These are phyloP conservation scores for Colletotrichum chlorophyti DNA, from an alignment of 2,329 filamentous ascomycete genomes.

Conservation along the genomic window DNA sequence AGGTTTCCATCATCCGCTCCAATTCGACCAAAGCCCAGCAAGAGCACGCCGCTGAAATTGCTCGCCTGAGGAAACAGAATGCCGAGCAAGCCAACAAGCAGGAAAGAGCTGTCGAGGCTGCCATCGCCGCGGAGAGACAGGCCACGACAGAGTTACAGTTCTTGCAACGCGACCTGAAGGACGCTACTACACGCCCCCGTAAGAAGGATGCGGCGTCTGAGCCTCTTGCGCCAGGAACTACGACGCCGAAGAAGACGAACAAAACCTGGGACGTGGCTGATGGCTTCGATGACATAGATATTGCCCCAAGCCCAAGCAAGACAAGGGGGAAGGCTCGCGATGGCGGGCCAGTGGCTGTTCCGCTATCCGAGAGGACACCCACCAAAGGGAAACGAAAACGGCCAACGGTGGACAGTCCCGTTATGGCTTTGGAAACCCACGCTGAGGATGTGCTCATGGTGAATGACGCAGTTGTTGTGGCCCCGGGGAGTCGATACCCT, in stretches of 20 bases:
- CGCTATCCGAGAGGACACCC: slow-evolving; percentile 63
- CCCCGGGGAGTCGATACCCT: neutral
- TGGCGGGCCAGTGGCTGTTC: slow-evolving; percentile 49
- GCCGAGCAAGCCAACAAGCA: slow-evolving; percentile 69
- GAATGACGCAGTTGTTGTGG: slow-evolving; percentile 30
- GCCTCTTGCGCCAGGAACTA: slow-evolving; percentile 33
- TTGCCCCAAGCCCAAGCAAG: slow-evolving; percentile 61
- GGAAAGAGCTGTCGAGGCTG: slow-evolving; percentile 68
- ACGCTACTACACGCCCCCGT: slow-evolving; percentile 58
- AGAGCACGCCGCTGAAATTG: slow-evolving; percentile 68
- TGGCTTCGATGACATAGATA: slow-evolving; percentile 76
- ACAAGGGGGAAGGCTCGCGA: slow-evolving; percentile 50
- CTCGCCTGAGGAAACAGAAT: slow-evolving; percentile 66
- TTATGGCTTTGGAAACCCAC: slow-evolving; percentile 63
- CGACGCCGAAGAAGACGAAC: slow-evolving; percentile 66
- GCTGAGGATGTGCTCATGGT: slow-evolving; percentile 49
- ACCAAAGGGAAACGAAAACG: slow-evolving; percentile 76
- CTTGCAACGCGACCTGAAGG: slow-evolving; percentile 72
- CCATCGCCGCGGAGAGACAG: slow-evolving; percentile 69
- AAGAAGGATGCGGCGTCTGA: slow-evolving; percentile 48
- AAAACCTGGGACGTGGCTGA: slow-evolving; percentile 69
- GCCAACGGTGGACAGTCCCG: slow-evolving; percentile 69
- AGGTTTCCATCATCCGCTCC: slow-evolving; percentile 76
- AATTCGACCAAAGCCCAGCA: slow-evolving; percentile 69
- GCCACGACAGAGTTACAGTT: slow-evolving; percentile 76